Conservation (phyloP, 768 basidiomycete genomes). For the Pleurotus sapidus region DNA sequence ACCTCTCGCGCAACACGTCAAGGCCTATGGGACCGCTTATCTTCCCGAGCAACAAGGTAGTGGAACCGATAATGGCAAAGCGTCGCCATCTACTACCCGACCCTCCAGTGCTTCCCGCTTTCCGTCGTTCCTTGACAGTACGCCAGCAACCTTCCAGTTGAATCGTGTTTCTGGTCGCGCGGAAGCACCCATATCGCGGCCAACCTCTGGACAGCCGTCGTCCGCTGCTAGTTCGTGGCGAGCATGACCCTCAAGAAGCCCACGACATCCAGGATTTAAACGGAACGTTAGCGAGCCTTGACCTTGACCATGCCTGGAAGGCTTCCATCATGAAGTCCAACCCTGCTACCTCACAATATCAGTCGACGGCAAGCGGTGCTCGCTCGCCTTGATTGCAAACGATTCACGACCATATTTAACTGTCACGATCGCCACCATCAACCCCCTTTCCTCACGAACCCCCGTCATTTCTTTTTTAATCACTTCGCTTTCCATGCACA, state of each 20-base stretch:
- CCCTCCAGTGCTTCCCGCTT: slow-evolving; percentile 45
- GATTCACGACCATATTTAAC: no score
- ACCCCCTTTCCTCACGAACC: neutral
- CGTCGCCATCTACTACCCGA: slow-evolving; percentile 42
- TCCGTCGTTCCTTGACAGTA: slow-evolving; percentile 40
- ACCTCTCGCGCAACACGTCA: slow-evolving; percentile 39
- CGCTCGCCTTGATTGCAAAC: neutral
- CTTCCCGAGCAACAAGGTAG: slow-evolving; percentile 31
- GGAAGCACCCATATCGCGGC: slow-evolving; percentile 51
- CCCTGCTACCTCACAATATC: neutral
- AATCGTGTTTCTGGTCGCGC: slow-evolving; percentile 38
- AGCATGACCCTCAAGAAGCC: slow-evolving; percentile 33
- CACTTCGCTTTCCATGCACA: neutral
- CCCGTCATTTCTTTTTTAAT: neutral
- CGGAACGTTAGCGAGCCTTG: slow-evolving; percentile 72
- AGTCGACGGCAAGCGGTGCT: neutral
- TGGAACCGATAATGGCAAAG: slow-evolving; percentile 24
- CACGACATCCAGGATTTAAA: slow-evolving; percentile 69
- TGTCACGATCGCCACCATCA: no score
- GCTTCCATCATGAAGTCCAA: neutral
- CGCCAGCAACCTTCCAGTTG: slow-evolving; percentile 34
- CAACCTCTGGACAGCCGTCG: slow-evolving; percentile 44
- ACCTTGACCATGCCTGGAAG: slow-evolving; percentile 44
- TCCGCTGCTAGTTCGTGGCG: slow-evolving; percentile 14
- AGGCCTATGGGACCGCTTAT: slow-evolving; percentile 52